Conservation (phyloP, 768 basidiomycete genomes). For the Mycena galopus region DNA sequence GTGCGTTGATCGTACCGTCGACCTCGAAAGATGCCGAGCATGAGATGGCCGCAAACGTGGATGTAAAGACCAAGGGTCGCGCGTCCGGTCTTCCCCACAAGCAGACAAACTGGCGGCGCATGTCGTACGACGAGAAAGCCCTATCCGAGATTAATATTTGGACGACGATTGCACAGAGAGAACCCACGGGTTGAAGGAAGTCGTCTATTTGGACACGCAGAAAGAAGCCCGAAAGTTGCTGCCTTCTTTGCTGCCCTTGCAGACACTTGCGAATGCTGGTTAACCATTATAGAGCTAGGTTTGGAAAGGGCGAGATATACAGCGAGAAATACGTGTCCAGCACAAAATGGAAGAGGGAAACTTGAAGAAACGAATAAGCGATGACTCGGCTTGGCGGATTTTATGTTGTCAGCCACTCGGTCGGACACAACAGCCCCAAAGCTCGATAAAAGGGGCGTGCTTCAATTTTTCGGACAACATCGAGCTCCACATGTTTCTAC, state of each 20-base stretch:
- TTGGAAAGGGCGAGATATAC: background rate
- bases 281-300: background rate
- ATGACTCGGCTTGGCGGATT: too few relatives aligned
- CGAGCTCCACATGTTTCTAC: too few relatives aligned
- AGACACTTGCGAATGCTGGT: background rate
- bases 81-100: conserved; percentile 9
- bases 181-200: conserved; percentile 30
- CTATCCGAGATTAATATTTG: background rate
- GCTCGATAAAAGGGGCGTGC: too few relatives aligned
- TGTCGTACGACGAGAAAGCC: conserved; percentile 15
- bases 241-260: conserved; percentile 29
- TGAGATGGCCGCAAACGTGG: conserved; percentile 19
- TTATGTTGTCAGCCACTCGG: conserved; percentile 6
- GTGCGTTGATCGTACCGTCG: conserved; percentile 10
- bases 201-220: conserved; percentile 21
- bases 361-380: background rate
- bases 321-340: conserved; percentile 22
- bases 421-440: background rate
- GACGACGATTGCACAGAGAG: background rate
- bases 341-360: conserved; percentile 14
- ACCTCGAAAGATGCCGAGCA: conserved; percentile 16
- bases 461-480: too few relatives aligned
- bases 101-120: background rate
- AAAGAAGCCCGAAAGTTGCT: conserved; percentile 28
- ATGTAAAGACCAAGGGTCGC: conserved; percentile 10